Percentiles rank a stretch among this genome's conserved stretches.
Conservation (phyloP, 1,139 yeast species). For the Casaregolazyma lundiana region DNA sequence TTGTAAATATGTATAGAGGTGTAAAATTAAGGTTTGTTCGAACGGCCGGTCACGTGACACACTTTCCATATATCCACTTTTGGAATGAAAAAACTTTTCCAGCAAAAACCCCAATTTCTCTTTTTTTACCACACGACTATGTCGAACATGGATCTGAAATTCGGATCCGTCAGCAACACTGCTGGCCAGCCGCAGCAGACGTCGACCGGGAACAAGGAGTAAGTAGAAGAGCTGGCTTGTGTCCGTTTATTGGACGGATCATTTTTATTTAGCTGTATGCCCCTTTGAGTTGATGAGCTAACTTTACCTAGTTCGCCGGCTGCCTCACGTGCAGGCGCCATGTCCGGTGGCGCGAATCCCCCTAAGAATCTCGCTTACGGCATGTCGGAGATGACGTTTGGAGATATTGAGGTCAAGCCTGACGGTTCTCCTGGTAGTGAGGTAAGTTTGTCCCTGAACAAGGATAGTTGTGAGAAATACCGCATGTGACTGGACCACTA, state of each 20-base stretch:
- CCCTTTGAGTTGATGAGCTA: not conserved
- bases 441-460: too few relatives aligned
- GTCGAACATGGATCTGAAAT: conserved; percentile 12
- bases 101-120: conserved; percentile 8
- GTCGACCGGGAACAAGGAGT: conserved; percentile 6
- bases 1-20: conserved; percentile 1
- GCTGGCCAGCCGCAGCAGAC: conserved; percentile 10
- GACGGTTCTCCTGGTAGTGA: conserved; percentile 8
- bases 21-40: not conserved
- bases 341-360: conserved; percentile 18
- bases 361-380: conserved; percentile 16
- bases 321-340: conserved; percentile 9
- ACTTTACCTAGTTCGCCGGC: conserved; percentile 6
- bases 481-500: too few relatives aligned
- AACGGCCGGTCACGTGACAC: not conserved
- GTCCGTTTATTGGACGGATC: not conserved
- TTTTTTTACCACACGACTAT: conserved; percentile 8
- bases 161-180: conserved; percentile 11
- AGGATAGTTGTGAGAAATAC: too few relatives aligned
- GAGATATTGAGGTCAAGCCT: conserved; percentile 23
- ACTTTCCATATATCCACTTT: not conserved
- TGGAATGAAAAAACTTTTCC: conserved; percentile 8
- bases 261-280: not conserved
- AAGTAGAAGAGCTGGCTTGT: too few relatives aligned
- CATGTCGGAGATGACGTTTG: conserved; percentile 16